Evolutionary conservation across 1,284 basidiomycete genomes (phyloP).

Genomic region (Cryptococcus sp.): DNA sequence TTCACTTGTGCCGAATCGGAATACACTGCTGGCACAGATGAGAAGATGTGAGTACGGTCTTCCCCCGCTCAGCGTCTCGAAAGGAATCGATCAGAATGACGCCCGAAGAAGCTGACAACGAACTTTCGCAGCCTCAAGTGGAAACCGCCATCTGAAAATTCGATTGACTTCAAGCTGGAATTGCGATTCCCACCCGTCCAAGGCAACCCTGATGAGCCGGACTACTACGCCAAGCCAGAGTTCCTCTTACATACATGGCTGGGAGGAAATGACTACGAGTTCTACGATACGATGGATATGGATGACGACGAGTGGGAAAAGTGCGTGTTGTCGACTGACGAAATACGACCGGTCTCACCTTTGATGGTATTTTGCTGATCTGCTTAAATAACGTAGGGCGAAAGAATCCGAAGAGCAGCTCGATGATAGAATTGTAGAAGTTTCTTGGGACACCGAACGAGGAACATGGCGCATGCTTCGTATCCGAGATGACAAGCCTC

Average conservation of each 20-base stretch:
- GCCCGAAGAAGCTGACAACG: not conserved
- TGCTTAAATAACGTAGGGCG: slow-evolving; percentile 60
- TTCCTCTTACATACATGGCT: slow-evolving; percentile 81
- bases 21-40: slow-evolving; percentile 88
- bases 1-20: slow-evolving; percentile 88
- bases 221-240: slow-evolving; percentile 80
- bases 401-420: slow-evolving; percentile 82
- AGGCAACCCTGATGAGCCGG: slow-evolving; percentile 64
- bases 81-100: not conserved
- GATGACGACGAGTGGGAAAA: slow-evolving; percentile 90
- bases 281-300: slow-evolving; percentile 83
- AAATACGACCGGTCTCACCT: not conserved
- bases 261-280: slow-evolving; percentile 70
- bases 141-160: slow-evolving; percentile 98
- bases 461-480: slow-evolving; percentile 85
- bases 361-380: slow-evolving; percentile 4
- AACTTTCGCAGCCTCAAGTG: slow-evolving; percentile 78
- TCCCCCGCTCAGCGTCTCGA: not conserved
- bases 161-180: slow-evolving; percentile 94
- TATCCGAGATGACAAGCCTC: slow-evolving; percentile 85
- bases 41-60: slow-evolving; percentile 70
- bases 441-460: slow-evolving; percentile 73
- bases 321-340: slow-evolving; percentile 57
- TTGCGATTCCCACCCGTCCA: slow-evolving; percentile 79
- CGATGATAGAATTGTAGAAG: slow-evolving; percentile 93